Conservation (phyloP, 2,329 filamentous ascomycete species). For the Cercospora citrullina region DNA sequence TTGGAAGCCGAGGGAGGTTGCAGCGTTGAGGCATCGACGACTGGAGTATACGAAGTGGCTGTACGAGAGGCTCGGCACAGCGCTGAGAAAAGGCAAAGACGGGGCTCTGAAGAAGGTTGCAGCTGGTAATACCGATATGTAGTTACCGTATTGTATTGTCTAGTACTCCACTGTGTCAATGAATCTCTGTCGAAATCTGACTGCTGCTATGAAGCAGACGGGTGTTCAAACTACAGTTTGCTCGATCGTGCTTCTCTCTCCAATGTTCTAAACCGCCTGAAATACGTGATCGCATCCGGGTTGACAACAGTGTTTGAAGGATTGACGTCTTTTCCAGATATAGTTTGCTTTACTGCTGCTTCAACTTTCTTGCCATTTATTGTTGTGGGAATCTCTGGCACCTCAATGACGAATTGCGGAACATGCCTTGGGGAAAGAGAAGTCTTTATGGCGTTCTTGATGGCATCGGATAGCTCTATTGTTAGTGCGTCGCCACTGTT, state of each 20-base stretch:
- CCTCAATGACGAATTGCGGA: conserved; percentile 43
- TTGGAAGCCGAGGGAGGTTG: conserved; percentile 13
- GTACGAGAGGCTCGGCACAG: conserved; percentile 7
- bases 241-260: conserved; percentile 31
- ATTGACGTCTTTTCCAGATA: conserved; percentile 42
- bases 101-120: not conserved
- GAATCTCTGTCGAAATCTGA: not conserved
- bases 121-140: not conserved
- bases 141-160: not conserved
- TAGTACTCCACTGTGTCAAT: not conserved
- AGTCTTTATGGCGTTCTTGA: conserved; percentile 34
- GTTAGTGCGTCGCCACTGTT: conserved; percentile 33
- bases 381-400: conserved; percentile 37
- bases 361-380: conserved; percentile 53
- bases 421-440: conserved; percentile 43
- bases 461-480: conserved; percentile 23
- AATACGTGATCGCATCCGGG: conserved; percentile 41
- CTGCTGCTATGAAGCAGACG: not conserved
- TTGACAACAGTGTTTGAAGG: conserved; percentile 45
- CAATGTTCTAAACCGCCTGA: conserved; percentile 39
- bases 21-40: conserved; percentile 7
- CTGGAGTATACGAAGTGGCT: conserved; percentile 14
- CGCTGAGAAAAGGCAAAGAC: conserved; percentile 9
- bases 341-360: conserved; percentile 47
- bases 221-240: conserved; percentile 23